These are phyloP conservation scores for Tuber magnatum DNA, from an alignment of 495 filamentous ascomycete genomes.

Conservation along the genomic window DNA sequence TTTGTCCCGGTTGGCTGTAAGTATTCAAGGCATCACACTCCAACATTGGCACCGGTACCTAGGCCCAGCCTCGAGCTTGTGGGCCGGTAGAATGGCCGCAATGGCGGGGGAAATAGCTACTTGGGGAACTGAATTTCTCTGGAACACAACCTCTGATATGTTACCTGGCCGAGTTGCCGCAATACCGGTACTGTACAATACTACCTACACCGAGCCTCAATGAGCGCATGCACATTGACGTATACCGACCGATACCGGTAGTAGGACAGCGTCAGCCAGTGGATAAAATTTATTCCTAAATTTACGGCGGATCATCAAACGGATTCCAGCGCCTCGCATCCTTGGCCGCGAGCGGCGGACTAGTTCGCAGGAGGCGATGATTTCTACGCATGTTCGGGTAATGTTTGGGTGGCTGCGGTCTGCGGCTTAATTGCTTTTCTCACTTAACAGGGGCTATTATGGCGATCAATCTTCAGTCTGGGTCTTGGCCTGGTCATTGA, in stretches of 20 bases:
- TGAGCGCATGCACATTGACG: neutral
- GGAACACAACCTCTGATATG: neutral
- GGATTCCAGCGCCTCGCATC: neutral
- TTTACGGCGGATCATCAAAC: neutral
- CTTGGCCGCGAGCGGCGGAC: neutral
- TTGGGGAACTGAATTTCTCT: neutral
- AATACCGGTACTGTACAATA: neutral
- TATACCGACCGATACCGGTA: neutral
- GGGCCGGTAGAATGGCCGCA: neutral
- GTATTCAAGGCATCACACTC: neutral
- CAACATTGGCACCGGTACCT: neutral
- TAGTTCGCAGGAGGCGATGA: neutral
- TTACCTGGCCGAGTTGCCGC: neutral
- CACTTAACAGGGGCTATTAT: neutral
- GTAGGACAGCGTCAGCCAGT: neutral
- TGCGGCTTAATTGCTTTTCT: neutral
- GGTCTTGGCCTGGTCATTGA: no score
- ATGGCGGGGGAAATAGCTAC: neutral
- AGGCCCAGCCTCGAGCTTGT: neutral
- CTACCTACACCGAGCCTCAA: neutral
- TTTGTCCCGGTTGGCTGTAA: neutral
- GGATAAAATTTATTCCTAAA: neutral
- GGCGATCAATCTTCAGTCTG: neutral
- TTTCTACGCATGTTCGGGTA: neutral
- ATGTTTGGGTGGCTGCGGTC: neutral